Base-by-base conservation (phyloP, 176 grass and related monocot genomes). In the Bonia amplexicaulis region DNA sequence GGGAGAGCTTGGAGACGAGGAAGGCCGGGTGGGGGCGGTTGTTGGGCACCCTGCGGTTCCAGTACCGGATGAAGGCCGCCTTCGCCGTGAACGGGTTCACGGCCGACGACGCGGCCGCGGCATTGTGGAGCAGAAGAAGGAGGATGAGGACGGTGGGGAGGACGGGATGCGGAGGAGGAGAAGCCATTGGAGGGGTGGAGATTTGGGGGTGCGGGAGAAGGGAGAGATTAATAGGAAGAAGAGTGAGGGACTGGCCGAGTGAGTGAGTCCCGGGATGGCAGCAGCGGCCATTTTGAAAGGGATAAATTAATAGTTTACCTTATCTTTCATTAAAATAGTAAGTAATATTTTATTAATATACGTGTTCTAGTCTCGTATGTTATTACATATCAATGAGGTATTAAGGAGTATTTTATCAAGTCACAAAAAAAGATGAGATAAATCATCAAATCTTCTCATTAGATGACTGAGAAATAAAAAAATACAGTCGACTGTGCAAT, bases 51-150 rank as follows among this genome's bases (percentile, higher is more conserved):
- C 82, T 85, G 46, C 94, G 88, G 91, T 96, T 96, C 94, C 94
- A 96, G 91, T 96, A 96, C 0, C 94, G 88, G 80, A 96, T 93
- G 80, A 92, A 87, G 44, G 94, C 94, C 47, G 91, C 94, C 84
- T 87, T 87, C 2, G 81, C 87, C 47, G 94, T 96, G 86, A 96
- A 96, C 22, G 94, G 94, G 89, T 96, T 96, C 76, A 96, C 93
- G 44, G 69, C 29, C 13, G 83, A 8, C 40, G 74, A 6, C 27
- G 20, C 40, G 29, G 5, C 68, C 45, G n/a, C 5, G 2, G 57
- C 49, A 77, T 66, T 85, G 79, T 11, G 44, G 33, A 84, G 61
- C 40, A 85, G 51, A 22, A 55, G 0, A 1, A 80, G 10, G 5
- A 86, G 49, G 48, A 83, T 66, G 46, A 83, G 49, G 40, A 67